Percentiles rank a stretch among this genome's conserved stretches.
Conservation (phyloP, 139 green algal genomes). For the Ettlia oleoabundans region DNA sequence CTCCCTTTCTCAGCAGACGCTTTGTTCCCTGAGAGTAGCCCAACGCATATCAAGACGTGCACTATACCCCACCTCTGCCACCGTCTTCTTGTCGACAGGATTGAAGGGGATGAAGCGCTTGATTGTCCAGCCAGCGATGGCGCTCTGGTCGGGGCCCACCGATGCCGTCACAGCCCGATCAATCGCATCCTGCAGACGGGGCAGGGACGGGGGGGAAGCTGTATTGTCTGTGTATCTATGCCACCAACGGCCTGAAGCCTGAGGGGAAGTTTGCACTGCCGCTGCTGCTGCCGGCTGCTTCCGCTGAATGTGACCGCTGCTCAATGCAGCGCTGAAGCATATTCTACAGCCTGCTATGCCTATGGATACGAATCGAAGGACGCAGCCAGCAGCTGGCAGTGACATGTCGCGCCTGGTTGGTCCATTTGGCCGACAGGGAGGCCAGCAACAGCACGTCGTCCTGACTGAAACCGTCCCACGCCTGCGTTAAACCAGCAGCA, state of each 20-base stretch:
- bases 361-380: background rate
- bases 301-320: background rate
- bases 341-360: background rate
- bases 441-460: constrained; percentile 44
- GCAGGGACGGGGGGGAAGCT: background rate
- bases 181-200: constrained; percentile 41
- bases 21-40: too few species aligned
- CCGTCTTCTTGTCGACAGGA: constrained; percentile 58
- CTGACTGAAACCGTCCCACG: constrained; percentile 6
- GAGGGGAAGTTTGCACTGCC: too few species aligned
- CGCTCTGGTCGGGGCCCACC: constrained; percentile 20
- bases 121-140: constrained; percentile 34
- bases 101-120: constrained; percentile 53
- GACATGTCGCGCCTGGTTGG: background rate
- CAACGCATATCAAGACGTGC: background rate
- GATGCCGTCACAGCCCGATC: constrained; percentile 37
- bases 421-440: constrained; percentile 48
- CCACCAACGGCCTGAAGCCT: too few species aligned
- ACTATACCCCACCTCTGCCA: constrained; percentile 24
- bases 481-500: constrained; percentile 12
- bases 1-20: too few species aligned
- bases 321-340: background rate
- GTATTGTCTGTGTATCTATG: background rate
- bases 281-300: background rate
- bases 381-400: background rate